phyloP scores from a whole-genome alignment of 2,329 filamentous ascomycete species.

The Pseudogymnoascus sp. region DNA sequence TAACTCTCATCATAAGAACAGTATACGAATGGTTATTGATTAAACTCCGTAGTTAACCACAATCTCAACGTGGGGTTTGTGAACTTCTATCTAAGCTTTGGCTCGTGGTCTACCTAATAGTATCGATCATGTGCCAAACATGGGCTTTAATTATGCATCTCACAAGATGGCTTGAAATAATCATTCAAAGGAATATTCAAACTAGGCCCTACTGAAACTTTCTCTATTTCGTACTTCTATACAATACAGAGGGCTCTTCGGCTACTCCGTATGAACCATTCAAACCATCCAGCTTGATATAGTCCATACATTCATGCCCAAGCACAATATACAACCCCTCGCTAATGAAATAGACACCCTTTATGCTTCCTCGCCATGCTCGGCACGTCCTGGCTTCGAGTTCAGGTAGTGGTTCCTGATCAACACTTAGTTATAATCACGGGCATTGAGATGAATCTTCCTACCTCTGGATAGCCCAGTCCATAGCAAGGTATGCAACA shows the following conservation, averaged over 20 bases:
- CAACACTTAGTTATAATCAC: constrained; percentile 9
- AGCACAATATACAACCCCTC: constrained; percentile 1
- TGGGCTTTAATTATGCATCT: background rate
- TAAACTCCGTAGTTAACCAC: background rate
- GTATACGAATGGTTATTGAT: background rate
- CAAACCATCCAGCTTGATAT: background rate
- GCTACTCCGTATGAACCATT: background rate
- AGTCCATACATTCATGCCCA: background rate
- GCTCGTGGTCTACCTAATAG: background rate
- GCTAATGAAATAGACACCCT: background rate
- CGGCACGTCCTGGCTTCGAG: constrained; percentile 63
- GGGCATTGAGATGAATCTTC: background rate
- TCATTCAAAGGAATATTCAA: background rate
- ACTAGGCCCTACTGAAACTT: background rate
- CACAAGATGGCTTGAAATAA: background rate
- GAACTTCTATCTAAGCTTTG: background rate
- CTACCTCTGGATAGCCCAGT: constrained; percentile 88
- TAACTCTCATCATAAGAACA: background rate
- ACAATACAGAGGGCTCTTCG: constrained; percentile 3
- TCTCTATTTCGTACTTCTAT: constrained; percentile 6
- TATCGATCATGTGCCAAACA: background rate
- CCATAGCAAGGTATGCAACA: constrained; percentile 70
- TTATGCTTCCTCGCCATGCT: constrained; percentile 37
- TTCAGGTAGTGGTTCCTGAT: constrained; percentile 71
- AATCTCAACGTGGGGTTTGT: background rate